A percentile compares a stretch with the other conserved stretches of the same genome.
Conservation (phyloP, 2,329 filamentous ascomycete species). For the Boeremia lycopersici region DNA sequence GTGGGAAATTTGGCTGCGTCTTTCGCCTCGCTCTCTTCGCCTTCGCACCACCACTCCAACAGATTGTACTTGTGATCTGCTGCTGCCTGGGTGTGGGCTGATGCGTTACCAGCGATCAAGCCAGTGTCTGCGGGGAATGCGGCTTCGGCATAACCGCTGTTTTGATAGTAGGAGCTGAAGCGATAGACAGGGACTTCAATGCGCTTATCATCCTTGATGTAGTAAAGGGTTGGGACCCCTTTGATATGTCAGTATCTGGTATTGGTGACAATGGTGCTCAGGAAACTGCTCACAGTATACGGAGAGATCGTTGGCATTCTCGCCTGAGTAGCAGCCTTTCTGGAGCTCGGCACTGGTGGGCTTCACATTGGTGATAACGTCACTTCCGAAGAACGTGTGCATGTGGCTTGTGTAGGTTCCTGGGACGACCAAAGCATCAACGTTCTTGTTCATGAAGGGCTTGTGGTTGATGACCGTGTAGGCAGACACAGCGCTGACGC, state of each 20-base stretch:
- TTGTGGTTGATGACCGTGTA: conserved; percentile 19
- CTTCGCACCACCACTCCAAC: conserved; percentile 10
- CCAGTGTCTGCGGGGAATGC: conserved; percentile 48
- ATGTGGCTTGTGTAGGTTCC: conserved; percentile 46
- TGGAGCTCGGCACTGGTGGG: conserved; percentile 42
- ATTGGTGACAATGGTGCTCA: neutral
- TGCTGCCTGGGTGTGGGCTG: conserved; percentile 35
- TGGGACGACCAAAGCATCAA: conserved; percentile 47
- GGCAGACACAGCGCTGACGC: conserved; percentile 10
- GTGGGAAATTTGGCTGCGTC: conserved; percentile 36
- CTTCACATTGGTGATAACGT: conserved; percentile 42
- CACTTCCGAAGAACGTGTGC: conserved; percentile 48
- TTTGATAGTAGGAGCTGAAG: conserved; percentile 52
- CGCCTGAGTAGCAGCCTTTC: conserved; percentile 48
- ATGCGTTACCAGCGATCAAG: conserved; percentile 45
- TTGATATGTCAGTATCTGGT: neutral
- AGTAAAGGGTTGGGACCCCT: conserved; percentile 49
- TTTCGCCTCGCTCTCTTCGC: neutral
- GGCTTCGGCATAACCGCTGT: conserved; percentile 40
- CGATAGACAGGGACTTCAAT: conserved; percentile 37
- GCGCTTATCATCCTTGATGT: conserved; percentile 33
- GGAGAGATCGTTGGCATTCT: conserved; percentile 53
- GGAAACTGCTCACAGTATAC: conserved; percentile 43
- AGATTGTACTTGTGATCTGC: conserved; percentile 2
- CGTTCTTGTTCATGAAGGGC: conserved; percentile 49